phyloP scores from a whole-genome alignment of 1,139 yeast species.

The Sugiyamaella neomexicana region DNA sequence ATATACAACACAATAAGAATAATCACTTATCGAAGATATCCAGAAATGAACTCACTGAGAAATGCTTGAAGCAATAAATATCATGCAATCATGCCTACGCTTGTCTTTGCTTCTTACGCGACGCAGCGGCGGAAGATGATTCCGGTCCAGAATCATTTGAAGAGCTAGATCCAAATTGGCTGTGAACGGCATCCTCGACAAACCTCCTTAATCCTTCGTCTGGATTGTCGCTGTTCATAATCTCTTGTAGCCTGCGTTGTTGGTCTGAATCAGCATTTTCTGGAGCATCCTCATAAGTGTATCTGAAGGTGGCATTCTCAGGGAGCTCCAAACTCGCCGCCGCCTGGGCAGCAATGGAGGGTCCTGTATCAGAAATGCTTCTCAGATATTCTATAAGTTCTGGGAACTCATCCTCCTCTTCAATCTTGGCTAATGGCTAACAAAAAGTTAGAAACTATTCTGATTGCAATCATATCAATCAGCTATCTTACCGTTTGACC shows the following conservation, averaged over 20 bases:
- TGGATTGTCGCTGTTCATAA: slow-evolving; percentile 73
- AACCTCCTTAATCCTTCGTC: slow-evolving; percentile 73
- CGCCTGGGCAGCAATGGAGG: slow-evolving; percentile 16
- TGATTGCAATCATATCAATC: not conserved
- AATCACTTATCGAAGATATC: too few relatives aligned
- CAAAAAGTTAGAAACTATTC: slow-evolving; percentile 23
- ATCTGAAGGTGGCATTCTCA: slow-evolving; percentile 25
- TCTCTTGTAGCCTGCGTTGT: slow-evolving; percentile 64
- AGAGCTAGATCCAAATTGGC: slow-evolving; percentile 37
- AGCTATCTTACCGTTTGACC: slow-evolving; percentile 57
- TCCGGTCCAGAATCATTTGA: slow-evolving; percentile 4
- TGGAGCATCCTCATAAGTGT: slow-evolving; percentile 30
- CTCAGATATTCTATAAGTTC: slow-evolving; percentile 69
- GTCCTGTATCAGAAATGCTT: slow-evolving; percentile 38
- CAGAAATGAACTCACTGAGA: not conserved
- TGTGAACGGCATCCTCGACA: slow-evolving; percentile 63
- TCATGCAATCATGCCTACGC: slow-evolving; percentile 5
- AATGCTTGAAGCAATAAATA: not conserved
- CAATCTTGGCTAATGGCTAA: slow-evolving; percentile 57
- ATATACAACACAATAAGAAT: too few relatives aligned
- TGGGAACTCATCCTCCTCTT: slow-evolving; percentile 84
- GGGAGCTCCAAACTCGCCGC: slow-evolving; percentile 17
- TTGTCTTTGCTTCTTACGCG: slow-evolving; percentile 14
- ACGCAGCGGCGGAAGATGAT: slow-evolving; percentile 7
- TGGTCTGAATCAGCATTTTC: slow-evolving; percentile 49